Evolutionary conservation across 2,329 filamentous ascomycete species (phyloP), one percentile per base, ranked within the genome.

Genomic region (Alternaria postmessia): DNA sequence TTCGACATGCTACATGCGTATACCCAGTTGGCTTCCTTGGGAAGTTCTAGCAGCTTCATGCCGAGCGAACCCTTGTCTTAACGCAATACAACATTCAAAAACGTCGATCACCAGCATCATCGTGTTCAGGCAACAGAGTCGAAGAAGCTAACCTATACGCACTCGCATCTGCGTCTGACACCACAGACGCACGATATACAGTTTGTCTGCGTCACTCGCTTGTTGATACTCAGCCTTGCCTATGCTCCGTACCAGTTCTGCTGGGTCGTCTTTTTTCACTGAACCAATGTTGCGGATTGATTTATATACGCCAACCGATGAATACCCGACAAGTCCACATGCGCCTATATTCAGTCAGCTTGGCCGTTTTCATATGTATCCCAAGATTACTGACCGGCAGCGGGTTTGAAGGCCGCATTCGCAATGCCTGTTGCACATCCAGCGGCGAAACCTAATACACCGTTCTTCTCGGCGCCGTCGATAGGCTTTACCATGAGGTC

Each of bases 401-500:
- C 78, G 53, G 88, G 84, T 75, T 90, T 90, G 38, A 89, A 81
- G 3, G 89, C 80, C 16, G 89, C 81, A 0, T 88, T 87, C 0
- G 83, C 85, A 11, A 96, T 84, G 0, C 93, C 93, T 75, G 92
- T 95, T 1, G 89, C 92, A 41, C 96, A 82, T 0, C 92, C 92
- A 75, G 93, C 94, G 8, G 92, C 74, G 7, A 93, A 81, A 1
- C 93, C 93, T 4, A 80, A 80, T 3, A 80, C 71, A 2, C 88
- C 88, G 57, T 87, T 85, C 61, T 90, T 86, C 70, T 85, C 84
- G 8, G 86, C 87, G 14, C 88, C 93, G 58, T 85, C 83, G 1
- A 89, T 74, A 0, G 93, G 93, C 67, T 95, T 92, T 0, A 87
- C 93, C n/a, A 94, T 84, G 4, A 96, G 81, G 0, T 92, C 93